These are phyloP conservation scores for Plantago lanceolata DNA, from an alignment of 305 asterid genomes.

Conservation along the genomic window DNA sequence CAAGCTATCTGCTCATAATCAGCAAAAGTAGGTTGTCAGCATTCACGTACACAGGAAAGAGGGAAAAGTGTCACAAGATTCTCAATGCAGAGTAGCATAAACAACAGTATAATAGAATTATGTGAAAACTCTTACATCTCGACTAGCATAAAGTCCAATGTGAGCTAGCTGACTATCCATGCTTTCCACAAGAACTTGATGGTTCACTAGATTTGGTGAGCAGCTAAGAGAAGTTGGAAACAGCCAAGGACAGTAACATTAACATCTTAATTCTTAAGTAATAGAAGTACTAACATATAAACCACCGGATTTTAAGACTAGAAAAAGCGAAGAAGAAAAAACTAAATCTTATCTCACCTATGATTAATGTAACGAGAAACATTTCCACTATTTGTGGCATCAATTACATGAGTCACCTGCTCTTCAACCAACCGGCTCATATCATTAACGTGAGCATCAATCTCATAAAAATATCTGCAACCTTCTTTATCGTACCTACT, in stretches of 20 bases:
- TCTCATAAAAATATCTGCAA: slow-evolving; percentile 62
- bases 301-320: background rate
- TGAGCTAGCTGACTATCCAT: slow-evolving; percentile 90
- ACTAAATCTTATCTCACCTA: slow-evolving; percentile 50
- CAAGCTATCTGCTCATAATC: slow-evolving; percentile 63
- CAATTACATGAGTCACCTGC: slow-evolving; percentile 65
- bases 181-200: slow-evolving; percentile 95
- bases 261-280: background rate
- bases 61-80: background rate
- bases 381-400: slow-evolving; percentile 83
- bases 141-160: slow-evolving; percentile 77
- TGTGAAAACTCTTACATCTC: slow-evolving; percentile 61
- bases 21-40: background rate
- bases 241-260: background rate
- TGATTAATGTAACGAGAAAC: slow-evolving; percentile 92
- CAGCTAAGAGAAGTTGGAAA: slow-evolving; percentile 50
- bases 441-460: slow-evolving; percentile 68
- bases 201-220: slow-evolving; percentile 82
- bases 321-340: background rate
- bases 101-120: background rate
- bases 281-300: too few relatives aligned
- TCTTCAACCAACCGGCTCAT: slow-evolving; percentile 85
- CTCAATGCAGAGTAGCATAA: background rate
- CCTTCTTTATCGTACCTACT: slow-evolving; percentile 62
- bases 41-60: background rate